Evolutionary conservation across 305 asterid species (phyloP), one percentile per base, ranked within the genome.

Genomic region (Galium porrigens): DNA sequence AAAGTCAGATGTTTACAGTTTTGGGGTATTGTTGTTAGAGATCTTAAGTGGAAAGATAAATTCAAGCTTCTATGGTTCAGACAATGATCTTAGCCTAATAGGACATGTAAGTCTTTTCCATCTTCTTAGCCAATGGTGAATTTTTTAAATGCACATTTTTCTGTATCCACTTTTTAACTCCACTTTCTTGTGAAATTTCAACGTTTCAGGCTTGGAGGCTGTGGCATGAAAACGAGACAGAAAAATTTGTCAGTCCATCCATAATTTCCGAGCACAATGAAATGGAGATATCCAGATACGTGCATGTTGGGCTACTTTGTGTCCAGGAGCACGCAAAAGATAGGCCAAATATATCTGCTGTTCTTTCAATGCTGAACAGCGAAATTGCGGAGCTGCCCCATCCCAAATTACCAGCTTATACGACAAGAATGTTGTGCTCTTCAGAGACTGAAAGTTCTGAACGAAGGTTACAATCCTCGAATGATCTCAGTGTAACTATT

Each of bases 1-100:
- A 14, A 69, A 62, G 27, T 69, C 64, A 18, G 68, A 63, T 55
- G 37, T 69, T 15, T 69, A 62, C 57, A 69, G 73, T 48, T 63
- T 62, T 17, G 68, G 73, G 4, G 64, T 69, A 15, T 6, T 62
- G 5, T 18, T 62, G 10, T 58, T 54, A n/a, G 73, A 70, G 73
- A 70, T 70, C 27, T 15, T 70, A 56, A 41, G 32, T 6, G 74
- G 74, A 3, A 63, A 42, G 59, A 55, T 15, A 44, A 63, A 63
- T 11, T 29, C 52, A 3, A 61, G 46, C 10, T 61, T 70, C 25
- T 30, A 27, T 27, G 11, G 56, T 14, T 65, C 53, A 5, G 69
- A 63, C 15, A 58, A 63, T 42, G 65, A 55, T 7, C 73, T 55
- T 2, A 63, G 42, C 48, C 69, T 63, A 3, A 3, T 15, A 30